Conservation (phyloP, 768 basidiomycete species). For the Boletales sp. region DNA sequence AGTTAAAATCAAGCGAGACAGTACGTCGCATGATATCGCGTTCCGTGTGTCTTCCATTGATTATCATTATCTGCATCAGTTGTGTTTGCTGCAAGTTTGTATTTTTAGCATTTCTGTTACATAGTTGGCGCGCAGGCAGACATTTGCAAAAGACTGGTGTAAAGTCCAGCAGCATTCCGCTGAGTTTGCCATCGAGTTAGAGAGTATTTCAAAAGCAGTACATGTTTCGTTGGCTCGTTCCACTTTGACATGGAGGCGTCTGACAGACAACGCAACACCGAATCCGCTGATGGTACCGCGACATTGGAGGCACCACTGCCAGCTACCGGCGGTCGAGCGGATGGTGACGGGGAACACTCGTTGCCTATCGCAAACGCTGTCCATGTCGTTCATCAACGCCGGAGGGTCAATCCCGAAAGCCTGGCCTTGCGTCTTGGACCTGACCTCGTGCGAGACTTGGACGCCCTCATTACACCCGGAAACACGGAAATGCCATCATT, state of each 20-base stretch:
- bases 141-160: slow-evolving; percentile 1
- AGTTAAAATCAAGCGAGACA: slow-evolving; percentile 91
- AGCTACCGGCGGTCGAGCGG: slow-evolving; percentile 11
- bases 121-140: too few relatives aligned
- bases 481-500: slow-evolving; percentile 75
- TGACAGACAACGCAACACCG: not conserved
- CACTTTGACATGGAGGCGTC: slow-evolving; percentile 13
- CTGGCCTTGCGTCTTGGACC: slow-evolving; percentile 65
- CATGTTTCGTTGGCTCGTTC: slow-evolving; percentile 1
- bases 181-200: slow-evolving; percentile 13
- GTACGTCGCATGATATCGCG: slow-evolving; percentile 47
- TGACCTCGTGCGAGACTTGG: slow-evolving; percentile 66
- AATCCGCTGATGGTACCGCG: not conserved
- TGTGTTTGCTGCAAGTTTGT: slow-evolving; percentile 84
- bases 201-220: not conserved
- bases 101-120: slow-evolving; percentile 50
- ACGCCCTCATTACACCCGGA: slow-evolving; percentile 65
- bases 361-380: not conserved
- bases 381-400: slow-evolving; percentile 28
- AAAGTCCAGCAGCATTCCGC: slow-evolving; percentile 22
- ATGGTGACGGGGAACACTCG: not conserved
- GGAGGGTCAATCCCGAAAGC: slow-evolving; percentile 64
- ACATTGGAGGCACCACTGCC: not conserved
- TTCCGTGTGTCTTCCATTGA: slow-evolving; percentile 5
- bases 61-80: slow-evolving; percentile 40